Percentiles rank a stretch among this genome's conserved stretches.
Evolutionary conservation across 805 yeast genomes (phyloP).

Genomic region (Candida odintsovae): DNA sequence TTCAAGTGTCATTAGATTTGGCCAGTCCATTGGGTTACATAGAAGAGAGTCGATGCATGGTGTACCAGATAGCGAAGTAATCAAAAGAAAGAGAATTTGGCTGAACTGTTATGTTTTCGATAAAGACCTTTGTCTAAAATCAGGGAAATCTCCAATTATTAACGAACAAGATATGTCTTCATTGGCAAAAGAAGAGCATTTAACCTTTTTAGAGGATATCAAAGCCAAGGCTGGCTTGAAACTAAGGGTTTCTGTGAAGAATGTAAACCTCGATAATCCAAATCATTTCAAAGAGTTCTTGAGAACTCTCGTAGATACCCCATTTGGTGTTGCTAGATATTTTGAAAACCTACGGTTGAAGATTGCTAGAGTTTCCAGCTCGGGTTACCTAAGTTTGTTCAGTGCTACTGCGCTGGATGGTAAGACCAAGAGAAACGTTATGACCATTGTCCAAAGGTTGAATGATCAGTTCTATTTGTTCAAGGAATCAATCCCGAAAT

Average conservation of each 20-base stretch:
- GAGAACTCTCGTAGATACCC: background rate
- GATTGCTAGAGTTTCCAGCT: conserved; percentile 3
- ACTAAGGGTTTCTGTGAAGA: background rate
- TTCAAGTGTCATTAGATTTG: conserved; percentile 42
- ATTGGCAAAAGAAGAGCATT: conserved; percentile 6
- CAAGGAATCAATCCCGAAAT: conserved; percentile 4
- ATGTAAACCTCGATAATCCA: conserved; percentile 1
- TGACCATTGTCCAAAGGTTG: conserved; percentile 1
- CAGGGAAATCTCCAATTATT: conserved; percentile 42
- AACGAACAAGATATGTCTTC: conserved; percentile 34
- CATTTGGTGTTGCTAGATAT: background rate
- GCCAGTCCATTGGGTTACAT: conserved; percentile 50
- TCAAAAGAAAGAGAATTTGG: conserved; percentile 37
- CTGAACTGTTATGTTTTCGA: conserved; percentile 41
- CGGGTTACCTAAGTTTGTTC: conserved; percentile 5
- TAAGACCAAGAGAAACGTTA: conserved; percentile 4
- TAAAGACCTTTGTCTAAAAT: conserved; percentile 34
- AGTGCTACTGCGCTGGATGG: conserved; percentile 8
- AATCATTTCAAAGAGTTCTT: conserved; percentile 3
- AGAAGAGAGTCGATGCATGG: conserved; percentile 35
- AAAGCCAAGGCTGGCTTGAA: background rate
- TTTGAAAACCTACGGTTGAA: conserved; percentile 4
- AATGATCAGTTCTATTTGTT: conserved; percentile 4
- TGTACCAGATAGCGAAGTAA: conserved; percentile 29
- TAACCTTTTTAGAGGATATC: background rate